Percentiles rank a stretch among this genome's conserved stretches.
These are phyloP conservation scores for Colletotrichum falcatum DNA, from an alignment of 2,329 filamentous ascomycete genomes.

Conservation along the genomic window DNA sequence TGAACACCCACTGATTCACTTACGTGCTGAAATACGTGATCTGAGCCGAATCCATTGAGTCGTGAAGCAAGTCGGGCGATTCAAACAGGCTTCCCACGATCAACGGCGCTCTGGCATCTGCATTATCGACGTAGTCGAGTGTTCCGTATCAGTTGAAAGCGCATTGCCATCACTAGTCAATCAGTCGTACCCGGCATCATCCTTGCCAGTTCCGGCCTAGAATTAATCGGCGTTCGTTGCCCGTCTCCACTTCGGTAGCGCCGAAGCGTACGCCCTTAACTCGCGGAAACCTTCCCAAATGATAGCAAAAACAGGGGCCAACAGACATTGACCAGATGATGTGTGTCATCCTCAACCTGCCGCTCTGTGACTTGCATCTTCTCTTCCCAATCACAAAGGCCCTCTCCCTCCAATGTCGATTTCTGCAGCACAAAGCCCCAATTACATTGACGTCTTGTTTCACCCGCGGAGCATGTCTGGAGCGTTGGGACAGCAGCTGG, in stretches of 20 bases:
- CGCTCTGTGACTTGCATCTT: background rate
- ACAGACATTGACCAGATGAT: constrained; percentile 3
- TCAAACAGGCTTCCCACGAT: background rate
- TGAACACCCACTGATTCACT: background rate
- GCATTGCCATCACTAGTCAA: background rate
- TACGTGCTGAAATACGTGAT: background rate
- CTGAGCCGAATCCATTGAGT: background rate
- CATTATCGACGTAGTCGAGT: background rate
- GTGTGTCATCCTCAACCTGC: background rate
- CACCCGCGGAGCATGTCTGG: constrained; percentile 1
- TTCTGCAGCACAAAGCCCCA: background rate
- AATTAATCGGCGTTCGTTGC: background rate
- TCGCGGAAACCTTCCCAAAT: constrained; percentile 31
- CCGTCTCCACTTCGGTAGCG: constrained; percentile 21
- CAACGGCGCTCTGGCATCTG: background rate
- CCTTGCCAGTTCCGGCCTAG: constrained; percentile 8
- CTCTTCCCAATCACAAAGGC: background rate
- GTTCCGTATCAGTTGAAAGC: background rate
- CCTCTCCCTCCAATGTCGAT: background rate
- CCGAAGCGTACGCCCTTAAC: constrained; percentile 6
- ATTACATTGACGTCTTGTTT: background rate
- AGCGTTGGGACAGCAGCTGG: background rate
- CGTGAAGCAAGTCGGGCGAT: background rate
- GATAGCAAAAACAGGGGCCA: background rate
- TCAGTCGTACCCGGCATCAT: constrained; percentile 16